Evolutionary conservation across 768 basidiomycete genomes (phyloP), one percentile per base, ranked within the genome.

Genomic region (Termitomyces heimii): DNA sequence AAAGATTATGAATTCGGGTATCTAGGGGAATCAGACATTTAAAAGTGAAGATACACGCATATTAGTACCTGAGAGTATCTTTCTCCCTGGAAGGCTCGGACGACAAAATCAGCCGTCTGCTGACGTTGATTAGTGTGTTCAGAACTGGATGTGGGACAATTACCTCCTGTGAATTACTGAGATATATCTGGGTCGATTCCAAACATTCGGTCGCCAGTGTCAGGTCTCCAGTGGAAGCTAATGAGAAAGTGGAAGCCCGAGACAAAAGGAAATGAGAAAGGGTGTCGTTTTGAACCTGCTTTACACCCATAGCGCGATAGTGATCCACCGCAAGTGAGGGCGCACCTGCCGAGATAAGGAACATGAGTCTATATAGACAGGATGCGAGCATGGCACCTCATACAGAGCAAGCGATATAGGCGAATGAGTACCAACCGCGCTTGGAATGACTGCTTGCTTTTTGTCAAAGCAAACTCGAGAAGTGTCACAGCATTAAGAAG

Each of bases 211-310:
- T 79, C 24, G 82, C 76, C 69, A 84, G 81, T 1, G 89, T 87
- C 29, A 94, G 69, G 64, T 94, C 92, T 8, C 92, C 92, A 14
- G 75, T 80, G 4, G 88, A 77, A 44, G 89, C 85, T 39, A 88
- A 72, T 3, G 90, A 92, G 74, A 92, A 95, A 0, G 85, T 89
- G 22, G 85, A 82, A 12, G 86, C 82, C 22, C 93, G 82, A 20
- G 89, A 83, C 42, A 94, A 79, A 52, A 94, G 71, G 54, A 92
- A 81, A 67, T 96, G 91, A 1, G 91, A 92, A 8, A 97, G 76
- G 0, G 94, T 96, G 65, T 97, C 94, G 56, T 88, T 82, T 67
- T 96, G 93, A 24, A 95, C 81, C 64, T 92, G 88, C 68, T 94
- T 94, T 60, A 91, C 75, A 59, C 85, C 83, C 75, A 95, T 77